phyloP scores from a whole-genome alignment of 2,329 filamentous ascomycete species.

The Penicillium italicum region DNA sequence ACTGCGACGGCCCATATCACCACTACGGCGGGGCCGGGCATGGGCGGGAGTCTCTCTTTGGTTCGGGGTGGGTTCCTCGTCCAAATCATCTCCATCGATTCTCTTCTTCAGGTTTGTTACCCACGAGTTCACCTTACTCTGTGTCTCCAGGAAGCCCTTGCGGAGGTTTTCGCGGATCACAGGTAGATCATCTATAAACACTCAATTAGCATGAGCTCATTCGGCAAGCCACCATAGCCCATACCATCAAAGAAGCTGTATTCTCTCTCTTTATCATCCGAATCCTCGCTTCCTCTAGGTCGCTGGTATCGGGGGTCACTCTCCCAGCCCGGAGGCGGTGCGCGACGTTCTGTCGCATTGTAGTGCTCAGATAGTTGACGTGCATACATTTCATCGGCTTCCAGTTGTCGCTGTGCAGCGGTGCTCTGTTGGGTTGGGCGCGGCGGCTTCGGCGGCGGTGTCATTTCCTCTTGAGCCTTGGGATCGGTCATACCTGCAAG shows the following conservation, averaged over 20 bases:
- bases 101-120: slow-evolving; percentile 88
- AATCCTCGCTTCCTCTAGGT: slow-evolving; percentile 54
- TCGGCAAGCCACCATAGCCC: neutral
- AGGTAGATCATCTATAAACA: slow-evolving; percentile 72
- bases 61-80: slow-evolving; percentile 26
- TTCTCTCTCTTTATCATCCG: slow-evolving; percentile 69
- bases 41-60: slow-evolving; percentile 37
- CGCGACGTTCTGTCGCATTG: slow-evolving; percentile 46
- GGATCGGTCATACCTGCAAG: slow-evolving; percentile 72
- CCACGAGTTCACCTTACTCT: slow-evolving; percentile 89
- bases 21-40: slow-evolving; percentile 55
- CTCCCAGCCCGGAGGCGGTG: slow-evolving; percentile 32
- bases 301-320: slow-evolving; percentile 39
- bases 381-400: slow-evolving; percentile 87
- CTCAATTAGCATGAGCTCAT: slow-evolving; percentile 12
- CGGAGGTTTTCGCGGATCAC: slow-evolving; percentile 88
- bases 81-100: slow-evolving; percentile 78
- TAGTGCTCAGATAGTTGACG: slow-evolving; percentile 92
- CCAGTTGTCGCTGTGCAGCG: slow-evolving; percentile 71
- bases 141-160: slow-evolving; percentile 92
- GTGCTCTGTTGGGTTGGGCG: slow-evolving; percentile 59
- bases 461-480: slow-evolving; percentile 59
- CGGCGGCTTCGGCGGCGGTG: slow-evolving; percentile 76
- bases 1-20: slow-evolving; percentile 66
- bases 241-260: slow-evolving; percentile 83